Percentiles rank a stretch among this genome's conserved stretches.
phyloP scores from a whole-genome alignment of 2,329 filamentous ascomycete species.

The Fusarium nematophilum region DNA sequence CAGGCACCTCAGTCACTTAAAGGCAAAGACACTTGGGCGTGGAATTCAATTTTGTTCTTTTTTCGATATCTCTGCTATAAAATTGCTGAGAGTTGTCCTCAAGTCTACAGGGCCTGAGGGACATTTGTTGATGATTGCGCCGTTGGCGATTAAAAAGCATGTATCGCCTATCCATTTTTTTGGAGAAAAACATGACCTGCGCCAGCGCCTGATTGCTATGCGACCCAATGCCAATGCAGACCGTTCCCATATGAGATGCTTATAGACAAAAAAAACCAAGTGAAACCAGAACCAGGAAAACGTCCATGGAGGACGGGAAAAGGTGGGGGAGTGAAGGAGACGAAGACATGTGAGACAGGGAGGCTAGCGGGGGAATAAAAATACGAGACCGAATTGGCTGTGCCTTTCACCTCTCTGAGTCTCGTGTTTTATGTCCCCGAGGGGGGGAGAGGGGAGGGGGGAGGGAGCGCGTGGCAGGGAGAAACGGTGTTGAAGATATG shows the following conservation, averaged over 20 bases:
- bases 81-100: constrained; percentile 28
- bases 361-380: constrained; percentile 5
- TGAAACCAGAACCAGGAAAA: constrained; percentile 25
- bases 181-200: constrained; percentile 26
- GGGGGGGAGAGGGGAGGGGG: background rate
- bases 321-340: constrained; percentile 18
- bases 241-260: constrained; percentile 39
- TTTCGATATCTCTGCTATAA: constrained; percentile 33
- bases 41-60: constrained; percentile 37
- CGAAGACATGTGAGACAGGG: constrained; percentile 16
- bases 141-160: constrained; percentile 24
- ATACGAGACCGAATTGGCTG: no score
- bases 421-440: no score
- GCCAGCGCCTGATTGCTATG: constrained; percentile 42
- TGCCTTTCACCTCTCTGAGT: no score
- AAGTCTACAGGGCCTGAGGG: constrained; percentile 14
- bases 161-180: constrained; percentile 29
- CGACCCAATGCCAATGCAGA: constrained; percentile 40
- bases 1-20: constrained; percentile 2
- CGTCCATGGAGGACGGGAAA: constrained; percentile 19
- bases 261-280: constrained; percentile 32
- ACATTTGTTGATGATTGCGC: constrained; percentile 25
- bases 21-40: constrained; percentile 6
- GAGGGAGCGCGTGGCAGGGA: constrained; percentile 8
- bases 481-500: constrained; percentile 26